Evolutionary conservation across 208 protist species (phyloP).

Genomic region (Leishmania lainsoni): DNA sequence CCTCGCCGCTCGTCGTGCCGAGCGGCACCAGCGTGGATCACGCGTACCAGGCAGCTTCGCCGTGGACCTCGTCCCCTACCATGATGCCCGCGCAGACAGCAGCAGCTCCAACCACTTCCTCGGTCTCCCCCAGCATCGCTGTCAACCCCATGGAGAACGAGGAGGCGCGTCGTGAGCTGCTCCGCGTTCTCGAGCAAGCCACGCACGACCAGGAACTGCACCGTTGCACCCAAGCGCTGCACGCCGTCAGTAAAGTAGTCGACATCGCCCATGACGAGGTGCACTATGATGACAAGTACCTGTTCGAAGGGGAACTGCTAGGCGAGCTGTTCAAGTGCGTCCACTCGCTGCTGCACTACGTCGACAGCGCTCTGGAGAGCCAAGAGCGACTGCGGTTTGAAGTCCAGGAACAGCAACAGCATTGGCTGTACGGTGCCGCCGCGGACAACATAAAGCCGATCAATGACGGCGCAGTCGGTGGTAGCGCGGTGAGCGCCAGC

Average conservation of each 20-base stretch:
- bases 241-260: conserved; percentile 43
- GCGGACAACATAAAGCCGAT: background rate
- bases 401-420: conserved; percentile 30
- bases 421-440: conserved; percentile 4
- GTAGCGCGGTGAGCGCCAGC: background rate
- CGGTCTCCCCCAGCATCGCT: background rate
- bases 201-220: conserved; percentile 76
- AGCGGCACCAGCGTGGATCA: background rate
- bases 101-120: conserved; percentile 1
- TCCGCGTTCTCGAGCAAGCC: conserved; percentile 65
- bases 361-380: conserved; percentile 71
- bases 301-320: conserved; percentile 50
- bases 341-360: conserved; percentile 57
- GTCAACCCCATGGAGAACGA: conserved; percentile 59
- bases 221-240: conserved; percentile 63
- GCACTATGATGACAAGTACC: conserved; percentile 18
- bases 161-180: conserved; percentile 56
- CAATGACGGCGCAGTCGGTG: background rate
- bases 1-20: background rate
- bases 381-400: conserved; percentile 65
- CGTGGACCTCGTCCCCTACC: background rate
- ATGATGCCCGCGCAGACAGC: background rate
- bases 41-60: background rate
- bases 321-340: conserved; percentile 56
- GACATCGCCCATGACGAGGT: conserved; percentile 30